Conservation (phyloP, 2,329 filamentous ascomycete genomes). For the Alternaria angustiovoidea region DNA sequence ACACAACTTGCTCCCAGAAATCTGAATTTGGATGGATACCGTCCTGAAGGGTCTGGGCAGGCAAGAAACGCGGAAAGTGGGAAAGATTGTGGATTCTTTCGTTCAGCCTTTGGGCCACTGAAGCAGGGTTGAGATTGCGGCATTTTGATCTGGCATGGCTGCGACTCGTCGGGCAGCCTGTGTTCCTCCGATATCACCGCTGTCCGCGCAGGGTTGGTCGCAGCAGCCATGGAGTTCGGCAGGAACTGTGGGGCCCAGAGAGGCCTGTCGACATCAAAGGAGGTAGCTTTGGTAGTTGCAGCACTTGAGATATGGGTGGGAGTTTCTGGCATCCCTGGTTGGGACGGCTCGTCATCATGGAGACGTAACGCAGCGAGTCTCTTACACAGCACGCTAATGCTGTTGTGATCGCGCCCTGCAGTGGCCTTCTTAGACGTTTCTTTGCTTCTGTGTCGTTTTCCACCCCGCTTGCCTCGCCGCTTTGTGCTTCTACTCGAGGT, state of each 20-base stretch:
- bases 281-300: neutral
- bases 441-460: conserved; percentile 26
- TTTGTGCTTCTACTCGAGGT: conserved; percentile 9
- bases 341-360: conserved; percentile 6
- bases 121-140: neutral
- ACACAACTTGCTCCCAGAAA: neutral
- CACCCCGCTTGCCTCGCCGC: conserved; percentile 31
- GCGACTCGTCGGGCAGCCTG: neutral
- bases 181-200: neutral
- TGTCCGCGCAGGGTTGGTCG: neutral
- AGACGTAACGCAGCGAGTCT: conserved; percentile 18
- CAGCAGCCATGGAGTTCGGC: conserved; percentile 11
- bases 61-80: neutral
- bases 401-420: conserved; percentile 4
- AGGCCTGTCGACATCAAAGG: conserved; percentile 22
- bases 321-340: neutral
- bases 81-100: neutral
- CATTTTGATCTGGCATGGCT: neutral
- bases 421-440: neutral
- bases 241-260: conserved; percentile 36
- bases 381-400: conserved; percentile 17
- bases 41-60: neutral
- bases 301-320: neutral
- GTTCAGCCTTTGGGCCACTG: neutral
- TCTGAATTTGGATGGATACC: neutral